These are phyloP conservation scores for Talaromyces sp. DNA, from an alignment of 2,329 filamentous ascomycete genomes.

Conservation along the genomic window DNA sequence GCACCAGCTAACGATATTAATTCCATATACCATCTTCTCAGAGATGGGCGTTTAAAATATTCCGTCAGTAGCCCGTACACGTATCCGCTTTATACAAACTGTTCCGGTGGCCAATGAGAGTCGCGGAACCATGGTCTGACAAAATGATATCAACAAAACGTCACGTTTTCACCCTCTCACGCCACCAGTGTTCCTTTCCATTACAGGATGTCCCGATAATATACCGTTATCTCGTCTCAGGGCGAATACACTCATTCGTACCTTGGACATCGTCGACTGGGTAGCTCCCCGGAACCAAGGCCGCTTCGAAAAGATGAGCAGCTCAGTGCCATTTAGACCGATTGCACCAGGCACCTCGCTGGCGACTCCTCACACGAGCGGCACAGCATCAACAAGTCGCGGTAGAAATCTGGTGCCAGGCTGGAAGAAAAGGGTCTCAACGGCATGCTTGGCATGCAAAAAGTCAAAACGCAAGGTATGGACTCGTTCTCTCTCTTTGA, in stretches of 20 bases:
- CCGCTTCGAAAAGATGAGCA: background rate
- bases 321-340: conserved; percentile 15
- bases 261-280: background rate
- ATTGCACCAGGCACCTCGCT: conserved; percentile 21
- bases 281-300: background rate
- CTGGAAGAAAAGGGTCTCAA: conserved; percentile 34
- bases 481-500: background rate
- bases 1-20: background rate
- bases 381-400: conserved; percentile 2
- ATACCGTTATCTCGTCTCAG: background rate
- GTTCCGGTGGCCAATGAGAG: no score
- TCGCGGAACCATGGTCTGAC: background rate
- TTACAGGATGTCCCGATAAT: background rate
- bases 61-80: background rate
- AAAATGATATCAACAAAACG: background rate
- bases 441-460: conserved; percentile 34
- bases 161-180: background rate
- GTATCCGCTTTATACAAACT: background rate
- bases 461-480: conserved; percentile 35
- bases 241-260: background rate
- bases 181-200: background rate
- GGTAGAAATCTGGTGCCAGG: conserved; percentile 7
- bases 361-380: conserved; percentile 6
- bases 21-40: background rate
- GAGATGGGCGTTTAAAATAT: background rate